phyloP scores from a whole-genome alignment of 768 basidiomycete species.

The Tylopilus plumbeoviolaceoides region DNA sequence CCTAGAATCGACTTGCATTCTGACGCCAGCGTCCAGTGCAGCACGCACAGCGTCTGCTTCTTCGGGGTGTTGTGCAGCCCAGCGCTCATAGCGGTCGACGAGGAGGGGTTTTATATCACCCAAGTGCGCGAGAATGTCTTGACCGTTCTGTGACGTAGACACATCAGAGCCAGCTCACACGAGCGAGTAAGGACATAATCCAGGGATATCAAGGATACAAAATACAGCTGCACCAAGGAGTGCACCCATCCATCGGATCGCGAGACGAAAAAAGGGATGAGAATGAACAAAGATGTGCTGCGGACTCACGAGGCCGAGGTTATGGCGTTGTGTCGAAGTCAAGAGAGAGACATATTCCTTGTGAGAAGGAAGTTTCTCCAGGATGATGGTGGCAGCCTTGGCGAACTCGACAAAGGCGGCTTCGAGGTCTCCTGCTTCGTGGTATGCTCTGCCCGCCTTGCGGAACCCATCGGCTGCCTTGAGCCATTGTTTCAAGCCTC shows the following conservation, averaged over 20 bases:
- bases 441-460: conserved; percentile 46
- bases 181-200: not conserved
- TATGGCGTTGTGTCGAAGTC: conserved; percentile 54
- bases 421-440: conserved; percentile 55
- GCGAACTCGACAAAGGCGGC: conserved; percentile 70
- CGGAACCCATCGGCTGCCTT: conserved; percentile 61
- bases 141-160: conserved; percentile 53
- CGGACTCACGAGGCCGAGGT: conserved; percentile 64
- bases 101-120: conserved; percentile 61
- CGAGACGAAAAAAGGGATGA: not conserved
- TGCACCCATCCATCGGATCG: not conserved
- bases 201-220: not conserved
- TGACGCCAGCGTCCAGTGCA: conserved; percentile 18
- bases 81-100: conserved; percentile 60
- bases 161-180: conserved; percentile 14
- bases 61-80: conserved; percentile 45
- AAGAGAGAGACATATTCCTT: conserved; percentile 57
- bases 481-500: conserved; percentile 63
- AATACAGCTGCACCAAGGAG: not conserved
- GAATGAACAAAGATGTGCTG: conserved; percentile 8
- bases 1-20: conserved; percentile 23
- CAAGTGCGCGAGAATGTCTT: conserved; percentile 67
- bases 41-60: conserved; percentile 24
- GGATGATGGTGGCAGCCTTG: conserved; percentile 69
- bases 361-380: conserved; percentile 75